Base-by-base conservation (phyloP, 306 rosid genomes). In the Quercus alba region DNA sequence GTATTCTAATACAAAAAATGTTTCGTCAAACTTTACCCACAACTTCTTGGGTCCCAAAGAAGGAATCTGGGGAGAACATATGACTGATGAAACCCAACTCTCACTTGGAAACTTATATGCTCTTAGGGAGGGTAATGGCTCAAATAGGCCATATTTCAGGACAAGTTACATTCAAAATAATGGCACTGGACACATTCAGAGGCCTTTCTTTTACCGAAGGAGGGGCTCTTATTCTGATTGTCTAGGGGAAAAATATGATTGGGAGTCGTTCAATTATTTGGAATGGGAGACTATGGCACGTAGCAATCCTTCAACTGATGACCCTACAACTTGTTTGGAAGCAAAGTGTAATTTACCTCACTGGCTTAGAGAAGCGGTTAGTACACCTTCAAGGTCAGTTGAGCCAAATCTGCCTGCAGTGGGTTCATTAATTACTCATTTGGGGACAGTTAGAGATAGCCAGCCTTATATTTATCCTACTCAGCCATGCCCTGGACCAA, bases 311-410 rank as follows among this genome's bases (percentile, higher is more conserved):
- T 21, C 85, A n/a, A 75, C 81, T 58, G 79, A 81, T 70, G 77
- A 30, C 76, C 81, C 87, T 41, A 63, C 86, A 33, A 76, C 75
- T 52, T 78, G 63, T 77, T 75, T 56, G 5, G 78, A 81, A 59
- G 77, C 56, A 9, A 72, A 75, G 4, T 82, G 74, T 72, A 86
- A 61, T 83, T 81, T 91, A 69, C 95, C 91, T 10, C 90, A 79
- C 75, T 89, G 95, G 95, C 91, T 89, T 31, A 86, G 85, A 71
- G 95, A 88, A 85, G 90, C 85, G 44, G 84, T 84, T 80, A 56
- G 15, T 15, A 11, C 90, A 77, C 72, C 81, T 44, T 21, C 78
- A 49, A 72, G 38, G 46, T 76, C 55, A 19, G 55, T 58, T 18
- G 81, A 46, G 44, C 80, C 77, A 51, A 82, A 75, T 71, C 79